A percentile compares a stretch with the other conserved stretches of the same genome.
phyloP scores from a whole-genome alignment of 768 basidiomycete species.

The Tubosaeta brunneosetosa region DNA sequence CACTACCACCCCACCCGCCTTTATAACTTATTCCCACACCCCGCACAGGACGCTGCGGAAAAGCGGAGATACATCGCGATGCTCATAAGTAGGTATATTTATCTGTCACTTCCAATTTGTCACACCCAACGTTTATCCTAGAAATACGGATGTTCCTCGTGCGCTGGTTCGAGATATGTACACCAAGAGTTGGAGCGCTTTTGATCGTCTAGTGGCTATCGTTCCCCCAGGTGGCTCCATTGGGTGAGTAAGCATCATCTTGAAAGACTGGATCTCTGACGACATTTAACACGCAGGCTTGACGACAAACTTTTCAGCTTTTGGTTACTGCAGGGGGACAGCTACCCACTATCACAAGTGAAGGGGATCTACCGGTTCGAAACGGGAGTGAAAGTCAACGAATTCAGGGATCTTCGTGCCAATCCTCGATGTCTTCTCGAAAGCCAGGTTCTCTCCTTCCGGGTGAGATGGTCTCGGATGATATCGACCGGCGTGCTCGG shows the following conservation, averaged over 20 bases:
- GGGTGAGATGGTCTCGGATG: no score
- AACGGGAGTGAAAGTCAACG: no score
- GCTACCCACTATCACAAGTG: conserved; percentile 71
- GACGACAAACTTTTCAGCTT: conserved; percentile 91
- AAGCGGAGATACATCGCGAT: conserved; percentile 71
- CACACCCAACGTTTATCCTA: conserved; percentile 21
- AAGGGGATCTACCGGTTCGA: conserved; percentile 88
- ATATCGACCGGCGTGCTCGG: no score
- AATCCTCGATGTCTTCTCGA: conserved; percentile 85
- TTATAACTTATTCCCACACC: conserved; percentile 74
- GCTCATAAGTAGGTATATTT: conserved; percentile 59
- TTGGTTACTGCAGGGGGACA: conserved; percentile 80
- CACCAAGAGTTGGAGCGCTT: conserved; percentile 90
- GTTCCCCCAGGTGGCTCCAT: conserved; percentile 90
- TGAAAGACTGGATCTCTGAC: not conserved
- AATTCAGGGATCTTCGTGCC: conserved; percentile 84
- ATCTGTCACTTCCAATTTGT: not conserved
- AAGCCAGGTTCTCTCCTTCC: no score
- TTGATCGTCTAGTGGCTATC: conserved; percentile 81
- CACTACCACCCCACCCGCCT: conserved; percentile 71
- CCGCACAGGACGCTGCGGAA: conserved; percentile 71
- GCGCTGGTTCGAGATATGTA: conserved; percentile 87
- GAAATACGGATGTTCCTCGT: conserved; percentile 82
- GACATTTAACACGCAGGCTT: no score
- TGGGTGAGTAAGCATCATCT: conserved; percentile 49